Conservation (phyloP, 768 basidiomycete genomes). For the Solioccasus polychromus region DNA sequence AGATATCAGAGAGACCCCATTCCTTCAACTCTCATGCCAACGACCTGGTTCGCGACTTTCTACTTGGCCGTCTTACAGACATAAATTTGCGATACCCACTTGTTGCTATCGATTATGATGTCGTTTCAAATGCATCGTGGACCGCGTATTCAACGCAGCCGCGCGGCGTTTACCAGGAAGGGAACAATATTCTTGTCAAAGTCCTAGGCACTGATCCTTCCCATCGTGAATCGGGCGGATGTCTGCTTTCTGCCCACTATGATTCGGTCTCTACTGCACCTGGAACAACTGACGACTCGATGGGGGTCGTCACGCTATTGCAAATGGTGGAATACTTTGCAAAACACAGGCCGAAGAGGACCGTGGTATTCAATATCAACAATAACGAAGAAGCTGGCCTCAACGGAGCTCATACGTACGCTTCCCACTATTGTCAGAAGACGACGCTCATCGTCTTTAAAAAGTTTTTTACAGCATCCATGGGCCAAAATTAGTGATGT, state of each 20-base stretch:
- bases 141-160: conserved; percentile 19
- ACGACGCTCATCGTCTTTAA: neutral
- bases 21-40: conserved; percentile 79
- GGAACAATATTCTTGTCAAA: conserved; percentile 65
- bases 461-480: conserved; percentile 70
- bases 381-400: conserved; percentile 82
- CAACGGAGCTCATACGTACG: conserved; percentile 61
- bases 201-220: conserved; percentile 48
- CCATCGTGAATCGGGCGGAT: conserved; percentile 37
- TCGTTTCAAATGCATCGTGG: conserved; percentile 50
- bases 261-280: conserved; percentile 76
- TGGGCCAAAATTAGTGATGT: conserved; percentile 64
- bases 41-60: conserved; percentile 57
- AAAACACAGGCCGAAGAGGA: conserved; percentile 48
- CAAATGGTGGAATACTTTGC: conserved; percentile 61
- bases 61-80: conserved; percentile 51
- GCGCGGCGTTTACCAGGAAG: conserved; percentile 54
- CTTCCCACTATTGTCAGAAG: conserved; percentile 3
- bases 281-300: conserved; percentile 78
- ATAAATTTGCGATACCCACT: conserved; percentile 44
- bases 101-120: conserved; percentile 52
- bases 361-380: conserved; percentile 80
- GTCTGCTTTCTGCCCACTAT: conserved; percentile 79
- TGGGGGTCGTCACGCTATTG: conserved; percentile 64
- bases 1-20: conserved; percentile 71